A percentile compares a stretch with the other conserved stretches of the same genome.
These are phyloP conservation scores for Chaetomium sp. DNA, from an alignment of 2,329 filamentous ascomycete genomes.

Conservation along the genomic window DNA sequence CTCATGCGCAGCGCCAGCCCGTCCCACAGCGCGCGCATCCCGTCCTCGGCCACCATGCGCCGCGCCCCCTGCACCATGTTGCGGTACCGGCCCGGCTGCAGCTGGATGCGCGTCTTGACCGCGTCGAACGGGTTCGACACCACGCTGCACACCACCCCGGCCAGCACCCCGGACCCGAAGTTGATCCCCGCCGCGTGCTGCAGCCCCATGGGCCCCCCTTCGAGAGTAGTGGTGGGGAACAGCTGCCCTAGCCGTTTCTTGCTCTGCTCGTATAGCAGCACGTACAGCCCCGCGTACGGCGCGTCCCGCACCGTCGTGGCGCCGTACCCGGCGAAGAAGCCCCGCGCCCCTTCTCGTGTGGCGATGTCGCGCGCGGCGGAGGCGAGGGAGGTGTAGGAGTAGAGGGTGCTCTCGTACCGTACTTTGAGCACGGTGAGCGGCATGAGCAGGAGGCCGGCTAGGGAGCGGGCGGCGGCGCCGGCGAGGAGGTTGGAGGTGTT, in stretches of 20 bases:
- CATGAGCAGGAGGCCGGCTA: slow-evolving; percentile 90
- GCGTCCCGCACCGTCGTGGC: slow-evolving; percentile 92
- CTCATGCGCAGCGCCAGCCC: slow-evolving; percentile 85
- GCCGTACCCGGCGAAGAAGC: slow-evolving; percentile 92
- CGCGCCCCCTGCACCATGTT: slow-evolving; percentile 79
- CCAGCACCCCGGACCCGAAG: slow-evolving; percentile 78
- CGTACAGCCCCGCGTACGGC: slow-evolving; percentile 94
- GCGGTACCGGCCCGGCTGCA: slow-evolving; percentile 78
- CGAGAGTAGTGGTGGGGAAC: slow-evolving; percentile 17
- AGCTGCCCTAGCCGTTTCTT: slow-evolving; percentile 62
- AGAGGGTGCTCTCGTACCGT: slow-evolving; percentile 86
- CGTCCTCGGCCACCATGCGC: slow-evolving; percentile 81
- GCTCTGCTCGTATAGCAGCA: slow-evolving; percentile 86
- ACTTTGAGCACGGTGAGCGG: slow-evolving; percentile 96
- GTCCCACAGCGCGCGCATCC: slow-evolving; percentile 77
- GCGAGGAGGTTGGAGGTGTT: slow-evolving; percentile 84
- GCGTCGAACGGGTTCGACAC: slow-evolving; percentile 97
- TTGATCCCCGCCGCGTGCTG: slow-evolving; percentile 70
- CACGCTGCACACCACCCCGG: slow-evolving; percentile 79
- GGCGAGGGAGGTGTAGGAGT: slow-evolving; percentile 76
- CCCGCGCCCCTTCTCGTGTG: slow-evolving; percentile 70
- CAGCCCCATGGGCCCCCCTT: slow-evolving; percentile 37
- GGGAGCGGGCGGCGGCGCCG: slow-evolving; percentile 79
- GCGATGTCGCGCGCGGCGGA: slow-evolving; percentile 76
- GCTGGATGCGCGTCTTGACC: slow-evolving; percentile 90